Evolutionary conservation across 805 yeast species (phyloP).

Genomic region (Tetrapisispora iriomotensis): DNA sequence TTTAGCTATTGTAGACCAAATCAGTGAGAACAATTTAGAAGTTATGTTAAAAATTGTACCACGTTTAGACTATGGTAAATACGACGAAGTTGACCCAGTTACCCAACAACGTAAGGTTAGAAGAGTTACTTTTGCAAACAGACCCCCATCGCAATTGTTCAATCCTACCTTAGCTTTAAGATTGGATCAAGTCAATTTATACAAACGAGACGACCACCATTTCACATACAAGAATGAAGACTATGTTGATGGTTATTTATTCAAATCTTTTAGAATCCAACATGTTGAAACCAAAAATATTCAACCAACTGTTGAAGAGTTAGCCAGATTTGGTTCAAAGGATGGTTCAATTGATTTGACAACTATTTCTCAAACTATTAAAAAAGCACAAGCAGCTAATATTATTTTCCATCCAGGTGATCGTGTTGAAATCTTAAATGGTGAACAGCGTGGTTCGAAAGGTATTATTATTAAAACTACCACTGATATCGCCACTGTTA

Average conservation of each 20-base stretch:
- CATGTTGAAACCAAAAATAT: constrained; percentile 73
- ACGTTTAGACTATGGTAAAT: constrained; percentile 80
- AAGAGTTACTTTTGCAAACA: constrained; percentile 47
- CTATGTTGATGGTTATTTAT: constrained; percentile 78
- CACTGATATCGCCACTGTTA: constrained; percentile 49
- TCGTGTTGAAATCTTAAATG: constrained; percentile 79
- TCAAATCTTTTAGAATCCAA: constrained; percentile 77
- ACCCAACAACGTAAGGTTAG: constrained; percentile 40
- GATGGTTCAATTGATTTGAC: constrained; percentile 86
- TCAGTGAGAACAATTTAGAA: constrained; percentile 90
- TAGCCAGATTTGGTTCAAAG: constrained; percentile 67
- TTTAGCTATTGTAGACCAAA: constrained; percentile 83
- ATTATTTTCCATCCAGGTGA: constrained; percentile 85
- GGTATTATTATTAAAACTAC: constrained; percentile 67
- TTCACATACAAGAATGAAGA: constrained; percentile 80
- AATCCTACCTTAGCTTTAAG: constrained; percentile 82
- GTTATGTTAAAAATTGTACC: constrained; percentile 92
- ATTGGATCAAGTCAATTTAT: constrained; percentile 65
- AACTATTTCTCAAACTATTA: constrained; percentile 77
- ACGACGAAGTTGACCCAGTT: constrained; percentile 42
- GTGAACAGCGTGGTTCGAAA: constrained; percentile 85
- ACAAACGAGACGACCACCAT: constrained; percentile 53
- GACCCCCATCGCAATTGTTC: constrained; percentile 82
- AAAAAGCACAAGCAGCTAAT: constrained; percentile 45
- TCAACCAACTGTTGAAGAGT: constrained; percentile 80